Percentiles rank a stretch among this genome's conserved stretches.
Conservation (phyloP, 495 filamentous ascomycete species). For the Astrothelium macrocarpum region DNA sequence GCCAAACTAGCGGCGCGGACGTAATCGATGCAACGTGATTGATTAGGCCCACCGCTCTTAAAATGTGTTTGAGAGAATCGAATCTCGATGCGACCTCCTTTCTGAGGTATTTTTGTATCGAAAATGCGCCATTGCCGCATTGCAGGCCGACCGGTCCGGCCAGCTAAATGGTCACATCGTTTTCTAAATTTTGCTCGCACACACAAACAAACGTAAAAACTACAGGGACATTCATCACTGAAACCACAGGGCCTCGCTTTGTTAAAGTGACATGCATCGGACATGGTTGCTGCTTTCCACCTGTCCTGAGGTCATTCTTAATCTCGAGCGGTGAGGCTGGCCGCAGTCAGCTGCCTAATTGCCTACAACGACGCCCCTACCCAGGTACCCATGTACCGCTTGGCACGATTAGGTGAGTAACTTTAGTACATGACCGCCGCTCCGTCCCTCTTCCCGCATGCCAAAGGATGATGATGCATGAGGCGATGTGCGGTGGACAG, state of each 20-base stretch:
- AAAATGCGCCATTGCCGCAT: background rate
- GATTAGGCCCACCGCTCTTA: background rate
- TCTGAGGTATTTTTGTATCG: background rate
- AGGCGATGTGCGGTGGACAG: too few species aligned
- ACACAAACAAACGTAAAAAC: too few species aligned
- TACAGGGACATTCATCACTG: too few species aligned
- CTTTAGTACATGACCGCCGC: background rate
- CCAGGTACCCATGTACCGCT: too few species aligned
- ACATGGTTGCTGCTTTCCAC: background rate
- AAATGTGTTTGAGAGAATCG: too few species aligned
- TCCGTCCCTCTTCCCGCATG: background rate
- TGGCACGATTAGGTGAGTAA: too few species aligned
- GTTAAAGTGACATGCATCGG: background rate
- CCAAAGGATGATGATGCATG: background rate
- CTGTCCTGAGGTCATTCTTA: background rate
- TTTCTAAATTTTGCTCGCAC: too few species aligned
- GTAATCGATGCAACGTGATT: background rate
- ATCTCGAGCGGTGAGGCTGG: background rate
- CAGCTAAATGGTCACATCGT: background rate
- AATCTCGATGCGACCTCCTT: too few species aligned
- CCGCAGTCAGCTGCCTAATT: conserved; percentile 1
- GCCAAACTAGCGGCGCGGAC: background rate
- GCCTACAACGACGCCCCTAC: background rate
- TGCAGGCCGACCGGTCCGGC: background rate
- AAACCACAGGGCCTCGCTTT: background rate